Conservation (phyloP, 179 eudicot genomes). For the Silene vulgaris region DNA sequence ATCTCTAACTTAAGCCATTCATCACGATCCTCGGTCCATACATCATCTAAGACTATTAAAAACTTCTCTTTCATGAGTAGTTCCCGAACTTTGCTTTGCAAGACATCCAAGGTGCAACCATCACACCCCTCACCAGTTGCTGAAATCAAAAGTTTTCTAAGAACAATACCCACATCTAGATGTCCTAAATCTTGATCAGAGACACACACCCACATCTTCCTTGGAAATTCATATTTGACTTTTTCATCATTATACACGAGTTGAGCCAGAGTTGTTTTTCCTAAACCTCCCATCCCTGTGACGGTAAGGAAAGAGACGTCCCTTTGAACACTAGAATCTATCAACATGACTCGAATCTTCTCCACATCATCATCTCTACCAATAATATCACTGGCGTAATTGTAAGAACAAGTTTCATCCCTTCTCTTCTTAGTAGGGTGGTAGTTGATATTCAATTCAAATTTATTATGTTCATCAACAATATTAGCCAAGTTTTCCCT, state of each 20-base stretch:
- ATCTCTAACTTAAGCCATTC: slow-evolving; percentile 20
- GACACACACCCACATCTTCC: not conserved
- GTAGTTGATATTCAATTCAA: not conserved
- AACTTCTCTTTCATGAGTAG: slow-evolving; percentile 8
- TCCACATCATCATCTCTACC: slow-evolving; percentile 3
- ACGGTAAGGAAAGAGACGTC: not conserved
- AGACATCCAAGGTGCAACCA: not conserved
- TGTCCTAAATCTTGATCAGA: not conserved
- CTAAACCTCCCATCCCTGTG: not conserved
- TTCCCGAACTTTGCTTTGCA: slow-evolving; percentile 1
- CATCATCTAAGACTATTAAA: slow-evolving; percentile 33
- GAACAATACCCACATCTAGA: not conserved
- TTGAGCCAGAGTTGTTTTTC: not conserved
- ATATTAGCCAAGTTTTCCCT: slow-evolving; percentile 21
- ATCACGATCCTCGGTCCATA: slow-evolving; percentile 24
- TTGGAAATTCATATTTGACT: not conserved
- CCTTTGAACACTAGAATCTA: not conserved
- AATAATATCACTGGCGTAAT: not conserved
- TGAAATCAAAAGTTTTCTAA: slow-evolving; percentile 12
- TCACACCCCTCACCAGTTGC: not conserved
- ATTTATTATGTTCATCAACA: not conserved
- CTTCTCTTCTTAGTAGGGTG: not conserved
- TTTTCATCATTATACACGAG: not conserved
- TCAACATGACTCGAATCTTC: not conserved
- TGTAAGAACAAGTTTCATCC: not conserved